Conservation (phyloP, 2,329 filamentous ascomycete species). For the Exophiala sideris region DNA sequence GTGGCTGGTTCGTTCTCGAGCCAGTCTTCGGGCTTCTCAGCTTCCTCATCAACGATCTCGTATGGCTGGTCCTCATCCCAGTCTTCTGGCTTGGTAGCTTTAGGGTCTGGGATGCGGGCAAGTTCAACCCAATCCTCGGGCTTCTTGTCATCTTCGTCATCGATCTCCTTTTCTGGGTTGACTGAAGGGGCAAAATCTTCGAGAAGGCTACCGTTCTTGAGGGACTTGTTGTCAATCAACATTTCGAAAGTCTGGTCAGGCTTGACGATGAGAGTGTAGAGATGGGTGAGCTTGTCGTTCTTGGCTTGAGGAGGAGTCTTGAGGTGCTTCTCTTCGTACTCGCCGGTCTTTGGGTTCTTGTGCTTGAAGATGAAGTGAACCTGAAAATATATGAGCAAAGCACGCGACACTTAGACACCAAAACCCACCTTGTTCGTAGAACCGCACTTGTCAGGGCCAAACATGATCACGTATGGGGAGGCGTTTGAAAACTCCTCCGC, state of each 20-base stretch:
- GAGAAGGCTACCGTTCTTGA: conserved; percentile 85
- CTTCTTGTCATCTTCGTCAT: conserved; percentile 90
- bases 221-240: conserved; percentile 82
- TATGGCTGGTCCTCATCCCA: conserved; percentile 98
- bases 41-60: conserved; percentile 92
- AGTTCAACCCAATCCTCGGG: conserved; percentile 95
- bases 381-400: conserved; percentile 33
- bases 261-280: conserved; percentile 95
- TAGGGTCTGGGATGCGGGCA: conserved; percentile 83
- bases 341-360: conserved; percentile 99
- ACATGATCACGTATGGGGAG: conserved; percentile 99
- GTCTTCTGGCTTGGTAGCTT: conserved; percentile 93
- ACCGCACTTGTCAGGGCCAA: conserved; percentile 98
- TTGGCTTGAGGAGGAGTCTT: conserved; percentile 76
- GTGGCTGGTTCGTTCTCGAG: conserved; percentile 81
- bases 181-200: conserved; percentile 92
- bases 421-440: conserved; percentile 87
- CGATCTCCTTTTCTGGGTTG: conserved; percentile 92
- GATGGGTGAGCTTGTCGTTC: conserved; percentile 85
- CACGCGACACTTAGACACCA: background rate
- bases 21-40: conserved; percentile 91
- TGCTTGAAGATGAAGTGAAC: conserved; percentile 97
- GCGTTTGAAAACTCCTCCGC: conserved; percentile 96
- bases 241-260: conserved; percentile 95
- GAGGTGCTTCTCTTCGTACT: conserved; percentile 99